These are phyloP conservation scores for Tetracladium maxilliforme DNA, from an alignment of 2,329 filamentous ascomycete genomes.

Conservation along the genomic window DNA sequence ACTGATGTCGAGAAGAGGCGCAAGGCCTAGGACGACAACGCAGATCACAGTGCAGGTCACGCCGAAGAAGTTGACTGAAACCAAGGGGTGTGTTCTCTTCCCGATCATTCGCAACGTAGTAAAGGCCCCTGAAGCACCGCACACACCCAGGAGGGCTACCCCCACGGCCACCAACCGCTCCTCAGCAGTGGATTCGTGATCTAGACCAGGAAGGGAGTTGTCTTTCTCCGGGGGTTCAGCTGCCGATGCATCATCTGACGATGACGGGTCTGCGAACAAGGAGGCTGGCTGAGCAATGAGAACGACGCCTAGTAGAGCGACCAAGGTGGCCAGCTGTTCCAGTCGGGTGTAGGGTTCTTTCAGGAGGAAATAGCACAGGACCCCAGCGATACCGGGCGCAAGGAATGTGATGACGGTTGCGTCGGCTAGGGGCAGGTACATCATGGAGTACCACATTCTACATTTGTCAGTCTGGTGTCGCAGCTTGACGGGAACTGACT, in stretches of 20 bases:
- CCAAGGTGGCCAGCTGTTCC: constrained; percentile 60
- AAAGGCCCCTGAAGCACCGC: constrained; percentile 61
- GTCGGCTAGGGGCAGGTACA: constrained; percentile 74
- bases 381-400: constrained; percentile 63
- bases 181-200: too few relatives aligned
- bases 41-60: constrained; percentile 56
- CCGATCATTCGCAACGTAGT: constrained; percentile 70
- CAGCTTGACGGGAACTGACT: too few relatives aligned
- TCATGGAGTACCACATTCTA: constrained; percentile 50
- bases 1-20: constrained; percentile 24
- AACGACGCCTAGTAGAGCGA: constrained; percentile 68
- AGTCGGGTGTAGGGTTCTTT: constrained; percentile 65
- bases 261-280: too few relatives aligned
- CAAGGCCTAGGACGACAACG: constrained; percentile 38
- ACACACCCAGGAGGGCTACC: constrained; percentile 60
- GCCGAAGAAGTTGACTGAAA: constrained; percentile 76
- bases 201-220: too few relatives aligned
- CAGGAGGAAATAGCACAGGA: constrained; percentile 61
- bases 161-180: constrained; percentile 56
- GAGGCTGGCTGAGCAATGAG: constrained; percentile 56
- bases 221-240: too few relatives aligned
- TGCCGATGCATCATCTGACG: neutral
- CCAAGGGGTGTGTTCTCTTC: constrained; percentile 63
- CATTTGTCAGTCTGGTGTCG: too few relatives aligned
- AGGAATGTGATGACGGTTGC: constrained; percentile 85